Evolutionary conservation across 192 early-diverging fungal species (phyloP).

Genomic region (Coemansia nantahalensis): DNA sequence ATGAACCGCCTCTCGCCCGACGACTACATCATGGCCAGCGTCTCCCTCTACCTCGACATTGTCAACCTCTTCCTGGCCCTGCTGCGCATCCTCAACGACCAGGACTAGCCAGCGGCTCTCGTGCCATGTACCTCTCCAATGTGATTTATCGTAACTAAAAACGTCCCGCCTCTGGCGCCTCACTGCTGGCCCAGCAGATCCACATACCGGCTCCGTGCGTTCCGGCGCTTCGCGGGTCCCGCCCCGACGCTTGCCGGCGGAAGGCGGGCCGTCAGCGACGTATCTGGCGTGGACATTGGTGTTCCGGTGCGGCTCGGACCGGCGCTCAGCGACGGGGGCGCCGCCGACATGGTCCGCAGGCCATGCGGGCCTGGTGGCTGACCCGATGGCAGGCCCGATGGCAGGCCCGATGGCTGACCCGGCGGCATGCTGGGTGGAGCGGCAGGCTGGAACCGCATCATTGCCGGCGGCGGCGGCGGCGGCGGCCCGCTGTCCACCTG

Average conservation of each 20-base stretch:
- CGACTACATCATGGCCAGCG: constrained; percentile 65
- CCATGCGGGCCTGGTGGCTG: neutral
- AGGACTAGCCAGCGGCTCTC: constrained; percentile 14
- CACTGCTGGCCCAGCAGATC: constrained; percentile 51
- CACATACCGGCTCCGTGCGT: constrained; percentile 53
- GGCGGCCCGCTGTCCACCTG: constrained; percentile 30
- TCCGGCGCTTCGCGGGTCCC: constrained; percentile 21
- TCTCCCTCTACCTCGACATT: constrained; percentile 72
- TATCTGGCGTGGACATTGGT: constrained; percentile 15
- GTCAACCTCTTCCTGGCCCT: constrained; percentile 76
- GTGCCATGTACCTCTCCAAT: too few species aligned
- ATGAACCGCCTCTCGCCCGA: constrained; percentile 70
- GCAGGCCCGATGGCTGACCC: neutral
- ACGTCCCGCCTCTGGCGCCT: neutral
- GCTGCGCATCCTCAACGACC: constrained; percentile 59
- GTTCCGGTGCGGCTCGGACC: constrained; percentile 30
- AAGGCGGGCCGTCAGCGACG: neutral
- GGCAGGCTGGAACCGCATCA: constrained; percentile 33
- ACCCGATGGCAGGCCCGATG: neutral
- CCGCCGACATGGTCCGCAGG: constrained; percentile 1
- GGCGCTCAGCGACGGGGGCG: constrained; percentile 18
- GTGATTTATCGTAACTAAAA: too few species aligned
- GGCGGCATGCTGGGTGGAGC: constrained; percentile 2
- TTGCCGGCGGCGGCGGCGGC: constrained; percentile 41
- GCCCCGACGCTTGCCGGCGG: constrained; percentile 15